These are phyloP conservation scores for Picea abies DNA, from an alignment of 83 land plant species.

Conservation along the genomic window DNA sequence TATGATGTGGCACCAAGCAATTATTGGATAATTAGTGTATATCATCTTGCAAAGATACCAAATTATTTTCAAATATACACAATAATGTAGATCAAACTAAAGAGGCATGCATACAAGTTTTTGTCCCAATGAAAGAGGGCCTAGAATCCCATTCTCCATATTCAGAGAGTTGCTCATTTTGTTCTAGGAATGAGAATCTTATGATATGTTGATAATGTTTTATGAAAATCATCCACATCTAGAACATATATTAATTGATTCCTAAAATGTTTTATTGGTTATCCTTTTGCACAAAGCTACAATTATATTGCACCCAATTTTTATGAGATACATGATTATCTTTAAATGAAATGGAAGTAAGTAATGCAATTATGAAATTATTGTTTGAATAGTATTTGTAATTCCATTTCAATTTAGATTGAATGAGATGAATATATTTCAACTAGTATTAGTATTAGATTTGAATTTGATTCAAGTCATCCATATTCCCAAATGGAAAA, in stretches of 20 bases:
- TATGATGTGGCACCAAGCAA: neutral
- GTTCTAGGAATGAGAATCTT: slow-evolving; percentile 16
- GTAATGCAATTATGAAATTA: too few species aligned
- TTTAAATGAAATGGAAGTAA: neutral
- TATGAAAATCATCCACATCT: slow-evolving; percentile 23
- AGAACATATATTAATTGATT: slow-evolving; percentile 13
- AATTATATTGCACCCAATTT: slow-evolving; percentile 3
- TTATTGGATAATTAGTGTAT: neutral
- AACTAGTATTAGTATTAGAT: too few species aligned
- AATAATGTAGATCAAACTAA: neutral
- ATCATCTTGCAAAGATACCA: neutral
- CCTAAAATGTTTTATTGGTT: slow-evolving; percentile 7
- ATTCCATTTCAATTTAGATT: too few species aligned
- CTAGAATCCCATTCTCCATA: slow-evolving; percentile 20
- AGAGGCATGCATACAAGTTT: slow-evolving; percentile 13
- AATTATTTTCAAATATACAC: neutral
- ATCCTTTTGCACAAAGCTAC: neutral
- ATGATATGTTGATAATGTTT: slow-evolving; percentile 16
- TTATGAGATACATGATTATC: neutral
- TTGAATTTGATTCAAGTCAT: too few species aligned
- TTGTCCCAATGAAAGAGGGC: slow-evolving; percentile 16
- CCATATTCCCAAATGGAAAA: too few species aligned
- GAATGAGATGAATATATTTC: too few species aligned
- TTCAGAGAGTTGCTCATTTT: neutral
- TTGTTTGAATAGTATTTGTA: too few species aligned